Evolutionary conservation across 2,329 filamentous ascomycete genomes (phyloP).

Genomic region (Lachnellula occidentalis): DNA sequence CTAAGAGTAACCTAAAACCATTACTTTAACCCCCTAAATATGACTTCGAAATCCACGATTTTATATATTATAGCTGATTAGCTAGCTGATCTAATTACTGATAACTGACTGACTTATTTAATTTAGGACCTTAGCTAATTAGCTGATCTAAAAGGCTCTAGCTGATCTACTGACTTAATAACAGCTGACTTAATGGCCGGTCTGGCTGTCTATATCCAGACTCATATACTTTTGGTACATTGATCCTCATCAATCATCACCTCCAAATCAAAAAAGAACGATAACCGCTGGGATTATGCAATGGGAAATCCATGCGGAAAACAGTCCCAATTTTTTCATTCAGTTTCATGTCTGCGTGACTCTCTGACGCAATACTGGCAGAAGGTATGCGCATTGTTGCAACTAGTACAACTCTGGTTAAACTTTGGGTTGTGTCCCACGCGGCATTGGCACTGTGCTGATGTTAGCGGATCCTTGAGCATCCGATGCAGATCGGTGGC

Average conservation of each 20-base stretch:
- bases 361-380: conserved; percentile 11
- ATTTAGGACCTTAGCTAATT: too few species aligned
- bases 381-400: conserved; percentile 13
- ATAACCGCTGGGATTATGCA: background rate
- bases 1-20: too few species aligned
- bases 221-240: background rate
- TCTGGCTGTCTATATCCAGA: background rate
- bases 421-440: conserved; percentile 14
- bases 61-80: too few species aligned
- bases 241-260: background rate
- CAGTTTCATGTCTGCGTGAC: background rate
- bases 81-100: too few species aligned
- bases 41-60: too few species aligned
- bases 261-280: background rate
- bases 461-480: background rate
- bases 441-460: conserved; percentile 19
- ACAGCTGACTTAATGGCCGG: too few species aligned
- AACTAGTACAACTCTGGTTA: conserved; percentile 12
- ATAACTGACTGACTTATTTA: too few species aligned
- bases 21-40: too few species aligned
- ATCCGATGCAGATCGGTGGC: background rate
- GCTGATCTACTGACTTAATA: too few species aligned
- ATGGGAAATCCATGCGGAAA: background rate
- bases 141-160: too few species aligned
- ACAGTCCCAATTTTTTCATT: background rate